These are phyloP conservation scores for Ascochyta lentis DNA, from an alignment of 2,329 filamentous ascomycete species.

Conservation along the genomic window DNA sequence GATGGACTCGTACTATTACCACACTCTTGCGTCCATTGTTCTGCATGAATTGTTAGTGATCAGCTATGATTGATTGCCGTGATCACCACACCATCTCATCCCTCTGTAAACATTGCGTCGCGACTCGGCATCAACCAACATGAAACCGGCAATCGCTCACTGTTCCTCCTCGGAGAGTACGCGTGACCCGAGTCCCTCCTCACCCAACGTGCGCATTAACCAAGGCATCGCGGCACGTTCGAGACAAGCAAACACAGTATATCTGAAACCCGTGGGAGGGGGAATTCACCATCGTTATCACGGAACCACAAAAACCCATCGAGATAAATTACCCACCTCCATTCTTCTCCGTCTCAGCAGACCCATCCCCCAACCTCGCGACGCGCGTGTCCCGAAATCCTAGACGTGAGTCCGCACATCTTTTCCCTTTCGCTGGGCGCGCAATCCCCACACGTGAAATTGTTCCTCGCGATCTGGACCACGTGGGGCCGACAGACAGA, in stretches of 20 bases:
- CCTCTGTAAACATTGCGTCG: background rate
- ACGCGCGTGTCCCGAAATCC: background rate
- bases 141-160: background rate
- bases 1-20: background rate
- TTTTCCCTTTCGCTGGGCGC: conserved; percentile 2
- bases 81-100: background rate
- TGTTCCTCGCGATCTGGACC: conserved; percentile 9
- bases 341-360: no score
- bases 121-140: background rate
- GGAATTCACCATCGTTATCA: no score
- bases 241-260: no score
- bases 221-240: no score
- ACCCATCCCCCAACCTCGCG: background rate
- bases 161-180: background rate
- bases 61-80: background rate
- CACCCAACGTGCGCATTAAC: no score
- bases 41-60: background rate
- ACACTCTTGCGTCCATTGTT: background rate
- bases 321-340: no score
- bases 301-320: no score
- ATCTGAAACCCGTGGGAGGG: no score
- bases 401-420: conserved; percentile 11
- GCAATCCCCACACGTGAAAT: background rate
- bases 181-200: no score
- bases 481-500: background rate